phyloP scores from a whole-genome alignment of 805 yeast species.

The Sporopachydermia quercuum region DNA sequence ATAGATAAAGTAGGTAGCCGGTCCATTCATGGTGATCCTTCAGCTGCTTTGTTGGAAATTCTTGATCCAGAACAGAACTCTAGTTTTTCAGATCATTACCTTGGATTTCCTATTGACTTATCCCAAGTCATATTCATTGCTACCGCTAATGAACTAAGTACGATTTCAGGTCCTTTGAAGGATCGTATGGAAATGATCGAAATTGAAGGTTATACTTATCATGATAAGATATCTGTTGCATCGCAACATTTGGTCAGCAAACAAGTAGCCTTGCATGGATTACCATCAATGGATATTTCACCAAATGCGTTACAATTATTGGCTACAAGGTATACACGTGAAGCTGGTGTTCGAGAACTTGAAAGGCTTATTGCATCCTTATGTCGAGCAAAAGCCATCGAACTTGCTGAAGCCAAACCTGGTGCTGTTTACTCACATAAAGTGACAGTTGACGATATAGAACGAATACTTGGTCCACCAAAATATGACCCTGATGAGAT shows the following conservation, averaged over 20 bases:
- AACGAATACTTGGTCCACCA: conserved; percentile 58
- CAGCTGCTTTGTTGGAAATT: conserved; percentile 78
- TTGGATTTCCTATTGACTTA: conserved; percentile 75
- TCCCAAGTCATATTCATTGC: conserved; percentile 73
- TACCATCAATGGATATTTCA: conserved; percentile 30
- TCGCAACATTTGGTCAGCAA: conserved; percentile 56
- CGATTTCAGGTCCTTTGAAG: conserved; percentile 59
- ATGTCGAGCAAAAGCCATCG: conserved; percentile 74
- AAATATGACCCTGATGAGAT: conserved; percentile 29
- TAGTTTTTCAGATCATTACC: conserved; percentile 64
- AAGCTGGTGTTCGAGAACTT: conserved; percentile 72
- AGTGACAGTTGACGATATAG: conserved; percentile 40
- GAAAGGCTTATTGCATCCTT: conserved; percentile 64
- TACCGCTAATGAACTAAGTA: conserved; percentile 66
- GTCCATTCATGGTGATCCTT: conserved; percentile 67
- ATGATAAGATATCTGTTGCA: conserved; percentile 65
- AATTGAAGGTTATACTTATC: conserved; percentile 63
- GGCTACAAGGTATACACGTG: conserved; percentile 61
- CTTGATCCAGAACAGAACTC: conserved; percentile 82
- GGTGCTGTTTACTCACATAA: conserved; percentile 20
- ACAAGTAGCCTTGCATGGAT: conserved; percentile 55
- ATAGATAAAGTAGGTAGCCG: conserved; percentile 52
- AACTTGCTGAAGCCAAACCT: conserved; percentile 22
- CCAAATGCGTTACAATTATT: conserved; percentile 44
- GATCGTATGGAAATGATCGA: conserved; percentile 78